Conservation (phyloP, 148 eudicot species). For the Heliosperma pusillum region DNA sequence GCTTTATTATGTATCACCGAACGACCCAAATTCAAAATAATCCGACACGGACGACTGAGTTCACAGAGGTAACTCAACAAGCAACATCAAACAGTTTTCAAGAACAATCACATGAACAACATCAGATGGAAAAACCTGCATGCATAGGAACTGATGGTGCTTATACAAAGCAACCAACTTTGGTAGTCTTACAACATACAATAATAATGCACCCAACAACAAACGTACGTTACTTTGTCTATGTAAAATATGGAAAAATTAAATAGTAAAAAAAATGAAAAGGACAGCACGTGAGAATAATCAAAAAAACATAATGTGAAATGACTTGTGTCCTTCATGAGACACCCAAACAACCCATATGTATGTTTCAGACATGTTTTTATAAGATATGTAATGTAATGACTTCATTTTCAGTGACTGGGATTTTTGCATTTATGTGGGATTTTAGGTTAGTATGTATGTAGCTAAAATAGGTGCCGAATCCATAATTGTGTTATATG, state of each 20-base stretch:
- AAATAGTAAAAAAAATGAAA: too few relatives aligned
- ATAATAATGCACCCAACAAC: neutral
- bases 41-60: too few relatives aligned
- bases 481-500: conserved; percentile 10
- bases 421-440: conserved; percentile 18
- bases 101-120: neutral
- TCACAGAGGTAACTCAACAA: neutral
- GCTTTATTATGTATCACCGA: too few relatives aligned
- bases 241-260: neutral
- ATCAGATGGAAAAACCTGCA: neutral
- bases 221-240: neutral
- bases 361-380: conserved; percentile 28
- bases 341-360: conserved; percentile 26
- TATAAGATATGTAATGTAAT: conserved; percentile 10
- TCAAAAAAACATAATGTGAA: neutral
- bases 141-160: neutral
- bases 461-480: neutral
- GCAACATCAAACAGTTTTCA: neutral
- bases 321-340: conserved; percentile 7
- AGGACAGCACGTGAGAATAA: conserved; percentile 11
- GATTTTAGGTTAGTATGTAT: conserved; percentile 14
- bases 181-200: neutral
- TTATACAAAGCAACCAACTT: neutral
- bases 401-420: conserved; percentile 15
- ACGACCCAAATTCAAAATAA: too few relatives aligned